These are phyloP conservation scores for Cystobasidium onofrii DNA, from an alignment of 768 basidiomycete genomes.

Conservation along the genomic window DNA sequence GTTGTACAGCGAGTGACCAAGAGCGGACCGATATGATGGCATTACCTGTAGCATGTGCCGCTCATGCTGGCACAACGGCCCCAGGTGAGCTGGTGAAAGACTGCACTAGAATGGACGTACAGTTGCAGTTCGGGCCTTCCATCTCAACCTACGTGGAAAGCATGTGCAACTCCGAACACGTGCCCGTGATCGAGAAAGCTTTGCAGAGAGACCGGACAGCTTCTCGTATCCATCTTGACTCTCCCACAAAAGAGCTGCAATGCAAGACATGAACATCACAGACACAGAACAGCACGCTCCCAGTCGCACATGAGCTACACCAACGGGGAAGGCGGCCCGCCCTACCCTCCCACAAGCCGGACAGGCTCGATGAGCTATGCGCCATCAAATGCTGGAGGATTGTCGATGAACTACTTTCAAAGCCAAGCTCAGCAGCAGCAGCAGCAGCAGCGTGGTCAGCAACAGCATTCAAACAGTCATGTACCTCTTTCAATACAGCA, in stretches of 20 bases:
- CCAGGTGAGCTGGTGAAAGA: too few relatives aligned
- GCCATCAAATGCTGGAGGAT: too few relatives aligned
- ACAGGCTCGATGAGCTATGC: neutral
- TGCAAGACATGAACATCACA: neutral
- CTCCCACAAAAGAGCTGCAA: too few relatives aligned
- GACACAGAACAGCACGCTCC: neutral
- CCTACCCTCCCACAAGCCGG: neutral
- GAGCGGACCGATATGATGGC: too few relatives aligned
- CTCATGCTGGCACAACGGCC: too few relatives aligned
- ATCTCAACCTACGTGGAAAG: too few relatives aligned
- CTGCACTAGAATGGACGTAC: too few relatives aligned
- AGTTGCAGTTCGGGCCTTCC: too few relatives aligned
- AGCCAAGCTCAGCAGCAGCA: neutral
- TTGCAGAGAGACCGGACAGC: neutral
- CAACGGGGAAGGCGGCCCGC: neutral
- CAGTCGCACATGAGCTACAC: neutral
- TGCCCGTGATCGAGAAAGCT: neutral
- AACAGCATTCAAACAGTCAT: neutral
- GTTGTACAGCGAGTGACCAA: too few relatives aligned
- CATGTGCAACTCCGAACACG: neutral
- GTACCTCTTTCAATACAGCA: neutral
- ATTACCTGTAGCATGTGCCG: too few relatives aligned
- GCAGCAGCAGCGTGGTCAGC: neutral
- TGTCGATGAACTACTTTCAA: neutral
- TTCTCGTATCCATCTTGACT: neutral